These are phyloP conservation scores for Conringia planisiliqua DNA, from an alignment of 345 rosid genomes.

Conservation along the genomic window DNA sequence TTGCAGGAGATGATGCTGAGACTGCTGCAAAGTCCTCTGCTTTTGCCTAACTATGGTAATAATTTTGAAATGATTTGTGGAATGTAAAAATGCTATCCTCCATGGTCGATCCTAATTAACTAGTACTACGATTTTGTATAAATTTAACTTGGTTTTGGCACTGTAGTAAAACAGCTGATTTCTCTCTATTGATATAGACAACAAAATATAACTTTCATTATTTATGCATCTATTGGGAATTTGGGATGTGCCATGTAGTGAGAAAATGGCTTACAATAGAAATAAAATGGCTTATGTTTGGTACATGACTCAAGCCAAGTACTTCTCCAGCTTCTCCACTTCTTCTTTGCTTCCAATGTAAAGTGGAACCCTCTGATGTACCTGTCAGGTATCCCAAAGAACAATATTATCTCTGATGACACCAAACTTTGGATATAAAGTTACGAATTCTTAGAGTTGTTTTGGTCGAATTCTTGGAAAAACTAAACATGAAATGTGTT, in stretches of 20 bases:
- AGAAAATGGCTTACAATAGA: conserved; percentile 23
- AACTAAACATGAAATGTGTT: background rate
- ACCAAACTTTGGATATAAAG: background rate
- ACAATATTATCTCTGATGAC: background rate
- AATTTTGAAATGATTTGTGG: background rate
- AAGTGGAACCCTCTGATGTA: conserved; percentile 88
- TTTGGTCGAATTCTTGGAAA: background rate
- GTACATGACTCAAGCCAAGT: conserved; percentile 55
- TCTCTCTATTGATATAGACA: conserved; percentile 12
- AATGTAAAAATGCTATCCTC: background rate
- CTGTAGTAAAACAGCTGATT: background rate
- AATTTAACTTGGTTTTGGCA: background rate
- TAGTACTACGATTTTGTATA: background rate
- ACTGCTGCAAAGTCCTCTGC: background rate
- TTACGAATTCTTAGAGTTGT: too few species aligned
- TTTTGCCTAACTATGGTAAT: background rate
- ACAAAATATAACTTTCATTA: conserved; percentile 18
- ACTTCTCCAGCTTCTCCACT: conserved; percentile 92
- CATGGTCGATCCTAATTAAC: background rate
- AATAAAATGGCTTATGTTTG: conserved; percentile 15
- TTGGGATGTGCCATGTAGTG: background rate
- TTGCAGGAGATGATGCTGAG: conserved; percentile 40
- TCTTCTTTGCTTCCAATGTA: conserved; percentile 90
- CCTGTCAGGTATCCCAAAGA: conserved; percentile 35
- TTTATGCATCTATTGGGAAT: conserved; percentile 14